Percentiles rank a stretch among this genome's conserved stretches.
Evolutionary conservation across 768 basidiomycete genomes (phyloP).

Genomic region (Symmetrospora coprosmae): DNA sequence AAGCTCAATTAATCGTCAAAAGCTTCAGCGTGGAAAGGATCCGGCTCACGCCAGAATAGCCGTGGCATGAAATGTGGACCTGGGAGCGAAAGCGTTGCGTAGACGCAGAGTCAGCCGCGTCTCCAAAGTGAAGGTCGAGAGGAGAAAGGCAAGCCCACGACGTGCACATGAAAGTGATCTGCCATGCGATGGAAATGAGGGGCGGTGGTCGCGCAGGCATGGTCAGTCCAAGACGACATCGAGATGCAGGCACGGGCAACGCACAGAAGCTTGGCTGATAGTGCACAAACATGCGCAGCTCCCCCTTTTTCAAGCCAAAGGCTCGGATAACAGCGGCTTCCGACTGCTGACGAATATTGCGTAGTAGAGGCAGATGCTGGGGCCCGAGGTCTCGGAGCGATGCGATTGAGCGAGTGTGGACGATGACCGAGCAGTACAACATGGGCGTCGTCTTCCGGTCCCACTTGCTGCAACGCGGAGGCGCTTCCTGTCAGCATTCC

Average conservation of each 20-base stretch:
- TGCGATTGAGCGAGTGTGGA: constrained; percentile 48
- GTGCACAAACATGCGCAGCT: constrained; percentile 69
- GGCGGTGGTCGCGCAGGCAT: no score
- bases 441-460: constrained; percentile 59
- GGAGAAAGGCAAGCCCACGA: no score
- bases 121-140: neutral
- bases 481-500: neutral
- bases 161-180: constrained; percentile 34
- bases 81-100: neutral
- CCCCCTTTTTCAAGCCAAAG: constrained; percentile 53
- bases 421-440: constrained; percentile 73
- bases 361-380: constrained; percentile 54
- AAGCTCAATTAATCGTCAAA: neutral
- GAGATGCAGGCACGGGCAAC: constrained; percentile 33
- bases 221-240: neutral
- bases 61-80: constrained; percentile 1
- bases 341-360: constrained; percentile 50
- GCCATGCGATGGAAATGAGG: neutral
- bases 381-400: constrained; percentile 62
- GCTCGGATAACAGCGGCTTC: constrained; percentile 45
- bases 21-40: neutral
- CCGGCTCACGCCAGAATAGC: neutral
- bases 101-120: neutral
- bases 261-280: constrained; percentile 92
- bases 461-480: constrained; percentile 53